A percentile compares a stretch with the other conserved stretches of the same genome.
Conservation (phyloP, 352 stramenopile species). For the Pythium dissimile region DNA sequence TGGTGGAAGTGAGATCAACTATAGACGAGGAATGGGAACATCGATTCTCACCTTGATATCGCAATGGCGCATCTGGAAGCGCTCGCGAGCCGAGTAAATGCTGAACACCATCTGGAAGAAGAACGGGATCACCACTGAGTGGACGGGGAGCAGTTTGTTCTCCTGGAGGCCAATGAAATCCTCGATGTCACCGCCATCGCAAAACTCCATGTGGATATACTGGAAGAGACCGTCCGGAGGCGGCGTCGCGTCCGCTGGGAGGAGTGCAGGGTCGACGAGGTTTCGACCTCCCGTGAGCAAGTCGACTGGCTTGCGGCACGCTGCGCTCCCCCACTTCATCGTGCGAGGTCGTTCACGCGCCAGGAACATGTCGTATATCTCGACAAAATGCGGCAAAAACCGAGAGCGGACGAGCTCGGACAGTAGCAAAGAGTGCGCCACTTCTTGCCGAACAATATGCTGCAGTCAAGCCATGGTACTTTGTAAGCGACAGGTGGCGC, state of each 20-base stretch:
- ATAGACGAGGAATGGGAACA: not conserved
- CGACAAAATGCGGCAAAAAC: constrained; percentile 94
- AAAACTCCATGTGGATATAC: constrained; percentile 99
- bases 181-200: constrained; percentile 94
- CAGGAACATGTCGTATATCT: constrained; percentile 91
- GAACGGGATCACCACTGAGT: constrained; percentile 66
- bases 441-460: constrained; percentile 89
- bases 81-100: constrained; percentile 89
- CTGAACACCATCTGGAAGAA: constrained; percentile 98
- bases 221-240: constrained; percentile 67
- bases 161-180: constrained; percentile 90
- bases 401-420: constrained; percentile 83
- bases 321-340: constrained; percentile 55
- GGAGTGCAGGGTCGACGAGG: constrained; percentile 5
- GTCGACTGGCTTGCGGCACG: constrained; percentile 64
- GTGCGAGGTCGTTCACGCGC: constrained; percentile 53
- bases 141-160: constrained; percentile 51
- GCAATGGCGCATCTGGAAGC: constrained; percentile 95
- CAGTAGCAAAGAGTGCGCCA: constrained; percentile 92
- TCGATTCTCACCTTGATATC: constrained; percentile 90
- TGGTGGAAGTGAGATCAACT: not conserved
- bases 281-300: constrained; percentile 33
- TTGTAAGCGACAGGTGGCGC: not conserved
- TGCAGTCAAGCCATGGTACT: constrained; percentile 18
- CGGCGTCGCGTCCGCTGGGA: constrained; percentile 4